Base-by-base conservation (phyloP, 2,329 filamentous ascomycete species). In the Pyrenochaeta sp. region DNA sequence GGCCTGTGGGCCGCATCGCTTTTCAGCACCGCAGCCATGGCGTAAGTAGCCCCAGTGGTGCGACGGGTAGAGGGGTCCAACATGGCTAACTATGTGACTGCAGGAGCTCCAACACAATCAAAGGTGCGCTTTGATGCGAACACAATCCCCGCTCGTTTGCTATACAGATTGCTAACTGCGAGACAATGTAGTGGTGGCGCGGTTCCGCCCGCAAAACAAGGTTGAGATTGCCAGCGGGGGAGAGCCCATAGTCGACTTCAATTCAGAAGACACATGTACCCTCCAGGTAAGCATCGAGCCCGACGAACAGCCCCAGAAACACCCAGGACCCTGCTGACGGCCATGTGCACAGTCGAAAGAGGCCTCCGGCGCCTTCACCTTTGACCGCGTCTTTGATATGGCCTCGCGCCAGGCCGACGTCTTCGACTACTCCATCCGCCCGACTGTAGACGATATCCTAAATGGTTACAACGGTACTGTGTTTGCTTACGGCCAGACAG, bases 381-480 rank as follows among this genome's bases (percentile, higher is more conserved):
- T 97, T 74, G 94, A 99, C 73, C 89, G 93, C 53, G 90, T 99
- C 58, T 99, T 99, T 77, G 90, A 90, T 71, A 97, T 96, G 89
- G 80, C 82, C 73, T 94, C 90, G 66, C 85, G 85, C 65, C 94
- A 99, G 75, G 80, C 84, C 67, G 92, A 97, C 74, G 91, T 99
- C 65, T 99, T 99, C 77, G 90, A 97, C 74, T 99, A 94, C 77
- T 97, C 94, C 28, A 97, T 99, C 73, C 87, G 89, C 55, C 84
- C 90, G 18, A 97, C 94, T 14, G 94, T 99, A 60, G 93, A 97
- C 77, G 94, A 97, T 72, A 96, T 99, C 60, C 82, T 99, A 57
- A 96, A 97, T 75, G 94, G 94, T 56, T 99, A 99, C 83, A 99
- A 99, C 77, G 94, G 93, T 69, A 97, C 93, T 10, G 93, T 99